Evolutionary conservation across 768 basidiomycete species (phyloP), one percentile per base, ranked within the genome.

Genomic region (Lactifluus piperatus): DNA sequence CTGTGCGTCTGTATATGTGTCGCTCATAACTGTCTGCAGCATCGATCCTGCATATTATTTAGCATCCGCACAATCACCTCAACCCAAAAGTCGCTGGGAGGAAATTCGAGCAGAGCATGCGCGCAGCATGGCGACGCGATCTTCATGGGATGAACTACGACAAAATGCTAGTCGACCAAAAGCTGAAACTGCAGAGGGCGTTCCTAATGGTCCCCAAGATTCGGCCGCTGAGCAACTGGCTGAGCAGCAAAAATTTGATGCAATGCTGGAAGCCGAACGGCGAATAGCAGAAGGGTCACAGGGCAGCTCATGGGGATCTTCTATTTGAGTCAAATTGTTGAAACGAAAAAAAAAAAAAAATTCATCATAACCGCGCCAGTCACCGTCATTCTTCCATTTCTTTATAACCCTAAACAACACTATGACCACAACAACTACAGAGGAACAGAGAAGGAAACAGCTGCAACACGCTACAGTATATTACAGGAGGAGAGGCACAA

Each of bases 71-170:
- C 32, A 41, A 5, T 20, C 34, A 24, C 45, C 57, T 32, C 54
- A 30, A 56, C 57, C 68, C 51, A 59, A 58, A 37, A 79, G 71
- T 52, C 79, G 74, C 60, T 89, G 87, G 87, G 84, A 86, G 34
- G 78, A 83, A 61, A 83, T 89, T 48, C 81, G 86, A 54, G 72
- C 74, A 45, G 78, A 73, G 32, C 84, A 84, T 59, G 73, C 72
- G 16, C 70, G 73, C 20, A 72, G 70, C 30, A 58, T 71, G 16
- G 75, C 69, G 37, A 66, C 69, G 41, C 69, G 68, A 4, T 87
- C 87, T 20, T 75, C 84, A 4, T 88, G 87, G 87, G 87, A 88
- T 64, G 68, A 72, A 26, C 73, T 89, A 22, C 81, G 87, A 32
- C 83, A 86, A 67, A 75, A 55, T 22, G 52, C 58, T n/a, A 44